A percentile compares a stretch with the other conserved stretches of the same genome.
These are phyloP conservation scores for Knufia petricola DNA, from an alignment of 2,329 filamentous ascomycete species.

Conservation along the genomic window DNA sequence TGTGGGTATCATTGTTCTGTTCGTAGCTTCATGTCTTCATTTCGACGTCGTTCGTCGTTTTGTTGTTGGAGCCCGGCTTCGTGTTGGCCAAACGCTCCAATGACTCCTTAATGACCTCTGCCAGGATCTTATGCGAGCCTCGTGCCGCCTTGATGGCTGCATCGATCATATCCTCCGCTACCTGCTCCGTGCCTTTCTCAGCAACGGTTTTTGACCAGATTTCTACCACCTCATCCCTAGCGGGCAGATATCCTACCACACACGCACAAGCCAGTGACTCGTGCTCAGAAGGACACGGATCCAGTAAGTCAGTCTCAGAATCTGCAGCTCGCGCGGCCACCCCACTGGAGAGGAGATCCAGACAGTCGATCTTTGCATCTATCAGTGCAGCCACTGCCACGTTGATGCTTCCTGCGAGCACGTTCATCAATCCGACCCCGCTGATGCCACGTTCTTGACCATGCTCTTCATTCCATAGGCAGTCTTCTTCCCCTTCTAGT, in stretches of 20 bases:
- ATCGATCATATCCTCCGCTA: conserved; percentile 43
- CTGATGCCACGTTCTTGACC: conserved; percentile 38
- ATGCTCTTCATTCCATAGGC: conserved; percentile 54
- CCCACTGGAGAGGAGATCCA: conserved; percentile 81
- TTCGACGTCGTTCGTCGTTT: conserved; percentile 20
- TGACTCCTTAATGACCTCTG: conserved; percentile 52
- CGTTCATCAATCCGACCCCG: conserved; percentile 83
- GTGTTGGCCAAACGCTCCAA: conserved; percentile 14
- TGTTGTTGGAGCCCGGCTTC: conserved; percentile 7
- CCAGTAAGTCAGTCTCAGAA: conserved; percentile 47
- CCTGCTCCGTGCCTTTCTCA: conserved; percentile 30
- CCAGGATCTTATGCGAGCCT: conserved; percentile 50
- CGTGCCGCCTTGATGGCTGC: conserved; percentile 54
- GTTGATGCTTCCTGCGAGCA: conserved; percentile 83
- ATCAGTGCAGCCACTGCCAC: conserved; percentile 86
- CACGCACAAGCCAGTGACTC: conserved; percentile 68
- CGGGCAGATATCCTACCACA: conserved; percentile 80
- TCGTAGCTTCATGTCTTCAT: conserved; percentile 24
- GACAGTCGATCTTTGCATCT: conserved; percentile 91
- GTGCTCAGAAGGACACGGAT: conserved; percentile 76
- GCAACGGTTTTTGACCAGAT: conserved; percentile 67
- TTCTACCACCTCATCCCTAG: conserved; percentile 83
- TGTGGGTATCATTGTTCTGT: background rate
- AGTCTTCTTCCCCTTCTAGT: conserved; percentile 76
- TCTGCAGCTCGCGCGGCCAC: conserved; percentile 54